Conservation (phyloP, 306 rosid species). For the Begonia peltatifolia region DNA sequence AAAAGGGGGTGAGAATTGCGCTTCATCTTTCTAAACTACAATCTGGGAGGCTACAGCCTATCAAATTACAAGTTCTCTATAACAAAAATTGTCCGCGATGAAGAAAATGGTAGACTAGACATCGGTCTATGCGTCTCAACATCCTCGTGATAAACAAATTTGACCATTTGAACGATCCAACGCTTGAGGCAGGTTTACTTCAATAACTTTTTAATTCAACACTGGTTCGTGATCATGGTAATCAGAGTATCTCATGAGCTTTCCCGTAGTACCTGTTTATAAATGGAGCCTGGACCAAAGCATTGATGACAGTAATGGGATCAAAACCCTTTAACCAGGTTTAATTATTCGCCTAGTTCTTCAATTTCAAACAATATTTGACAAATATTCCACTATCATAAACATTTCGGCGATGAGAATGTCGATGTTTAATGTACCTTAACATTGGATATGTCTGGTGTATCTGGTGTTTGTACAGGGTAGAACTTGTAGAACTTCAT, state of each 20-base stretch:
- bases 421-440: slow-evolving; percentile 25
- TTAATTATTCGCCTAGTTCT: too few species aligned
- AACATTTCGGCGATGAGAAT: too few species aligned
- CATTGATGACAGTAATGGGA: too few species aligned
- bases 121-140: background rate
- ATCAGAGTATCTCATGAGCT: slow-evolving; percentile 74
- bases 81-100: background rate
- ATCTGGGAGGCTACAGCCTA: background rate
- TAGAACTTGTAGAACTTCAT: slow-evolving; percentile 81
- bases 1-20: too few species aligned
- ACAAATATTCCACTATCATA: too few species aligned
- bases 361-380: too few species aligned
- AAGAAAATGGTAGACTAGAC: background rate
- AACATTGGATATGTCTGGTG: slow-evolving; percentile 60
- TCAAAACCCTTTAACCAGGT: too few species aligned
- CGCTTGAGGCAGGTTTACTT: background rate
- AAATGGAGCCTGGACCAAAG: slow-evolving; percentile 43
- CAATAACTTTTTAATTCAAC: background rate
- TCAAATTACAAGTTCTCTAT: background rate
- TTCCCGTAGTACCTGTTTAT: slow-evolving; percentile 82
- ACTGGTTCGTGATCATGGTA: background rate
- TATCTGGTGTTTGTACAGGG: slow-evolving; percentile 55
- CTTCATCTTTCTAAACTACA: too few species aligned
- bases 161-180: background rate
- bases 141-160: background rate